Evolutionary conservation across 2,329 filamentous ascomycete genomes (phyloP).

Genomic region (Trichoderma koningii): DNA sequence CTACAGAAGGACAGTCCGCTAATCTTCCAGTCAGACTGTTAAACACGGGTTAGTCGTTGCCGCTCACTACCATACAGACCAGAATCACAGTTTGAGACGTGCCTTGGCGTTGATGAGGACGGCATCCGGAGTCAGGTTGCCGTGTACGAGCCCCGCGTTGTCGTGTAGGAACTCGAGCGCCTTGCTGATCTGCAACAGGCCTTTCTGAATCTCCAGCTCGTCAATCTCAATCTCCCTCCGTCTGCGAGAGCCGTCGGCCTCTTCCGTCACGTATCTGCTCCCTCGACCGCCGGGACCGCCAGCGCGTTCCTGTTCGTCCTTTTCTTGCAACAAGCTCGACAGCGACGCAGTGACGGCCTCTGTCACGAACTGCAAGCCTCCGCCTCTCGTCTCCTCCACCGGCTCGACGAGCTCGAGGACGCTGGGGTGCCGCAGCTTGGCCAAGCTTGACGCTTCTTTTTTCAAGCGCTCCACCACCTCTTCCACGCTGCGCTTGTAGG

Average conservation of each 20-base stretch:
- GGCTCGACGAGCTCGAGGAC: slow-evolving; percentile 92
- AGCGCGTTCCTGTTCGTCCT: slow-evolving; percentile 79
- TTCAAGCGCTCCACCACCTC: slow-evolving; percentile 89
- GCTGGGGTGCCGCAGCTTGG: slow-evolving; percentile 85
- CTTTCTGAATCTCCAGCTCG: slow-evolving; percentile 97
- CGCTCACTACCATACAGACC: background rate
- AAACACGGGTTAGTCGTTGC: slow-evolving; percentile 35
- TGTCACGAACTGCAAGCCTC: slow-evolving; percentile 93
- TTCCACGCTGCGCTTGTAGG: slow-evolving; percentile 78
- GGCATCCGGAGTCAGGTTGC: slow-evolving; percentile 90
- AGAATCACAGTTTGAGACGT: slow-evolving; percentile 36
- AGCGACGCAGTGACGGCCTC: slow-evolving; percentile 90
- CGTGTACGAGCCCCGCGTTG: slow-evolving; percentile 89
- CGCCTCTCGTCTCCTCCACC: slow-evolving; percentile 88
- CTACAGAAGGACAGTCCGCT: slow-evolving; percentile 90
- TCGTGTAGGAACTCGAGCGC: slow-evolving; percentile 94
- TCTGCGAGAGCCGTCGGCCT: slow-evolving; percentile 70
- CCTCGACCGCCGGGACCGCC: slow-evolving; percentile 69
- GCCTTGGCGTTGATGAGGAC: slow-evolving; percentile 93
- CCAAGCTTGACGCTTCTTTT: slow-evolving; percentile 87
- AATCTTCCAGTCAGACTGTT: slow-evolving; percentile 93
- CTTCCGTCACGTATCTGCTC: slow-evolving; percentile 80
- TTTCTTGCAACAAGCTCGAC: slow-evolving; percentile 77
- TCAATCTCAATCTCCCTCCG: slow-evolving; percentile 89
- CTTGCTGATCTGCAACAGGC: slow-evolving; percentile 87